Conservation (phyloP, 2,329 filamentous ascomycete genomes). For the Beauveria pseudobassiana region DNA sequence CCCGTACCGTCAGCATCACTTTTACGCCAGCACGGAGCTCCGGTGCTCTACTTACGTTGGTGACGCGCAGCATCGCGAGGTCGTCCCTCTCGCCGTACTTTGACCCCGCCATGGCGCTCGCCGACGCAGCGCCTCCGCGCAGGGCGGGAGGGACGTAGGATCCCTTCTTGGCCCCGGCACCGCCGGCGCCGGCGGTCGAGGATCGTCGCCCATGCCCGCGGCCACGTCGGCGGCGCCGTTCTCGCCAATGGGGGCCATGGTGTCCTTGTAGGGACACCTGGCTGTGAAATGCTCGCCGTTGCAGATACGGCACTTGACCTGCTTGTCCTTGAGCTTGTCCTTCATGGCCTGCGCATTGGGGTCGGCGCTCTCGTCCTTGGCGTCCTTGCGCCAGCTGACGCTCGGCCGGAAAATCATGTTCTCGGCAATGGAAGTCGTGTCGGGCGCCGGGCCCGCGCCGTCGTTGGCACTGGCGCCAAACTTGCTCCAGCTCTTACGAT, state of each 20-base stretch:
- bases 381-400: constrained; percentile 87
- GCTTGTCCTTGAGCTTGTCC: constrained; percentile 92
- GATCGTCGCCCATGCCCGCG: constrained; percentile 46
- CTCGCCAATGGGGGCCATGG: constrained; percentile 82
- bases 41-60: constrained; percentile 66
- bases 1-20: constrained; percentile 20
- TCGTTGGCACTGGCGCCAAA: constrained; percentile 89
- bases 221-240: constrained; percentile 45
- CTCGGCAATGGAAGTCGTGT: constrained; percentile 90
- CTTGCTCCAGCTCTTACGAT: constrained; percentile 88
- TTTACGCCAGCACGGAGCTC: not conserved
- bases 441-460: constrained; percentile 68
- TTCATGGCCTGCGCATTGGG: constrained; percentile 67
- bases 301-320: constrained; percentile 99
- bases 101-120: constrained; percentile 60
- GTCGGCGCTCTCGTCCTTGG: constrained; percentile 71
- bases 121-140: constrained; percentile 57
- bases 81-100: constrained; percentile 94
- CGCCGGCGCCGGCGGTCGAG: constrained; percentile 36
- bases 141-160: constrained; percentile 94
- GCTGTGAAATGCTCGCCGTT: constrained; percentile 98
- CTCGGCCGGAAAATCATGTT: constrained; percentile 96
- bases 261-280: constrained; percentile 98
- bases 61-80: constrained; percentile 90
- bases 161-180: constrained; percentile 56